phyloP scores from a whole-genome alignment of 345 rosid genomes.

The Citrus medica region DNA sequence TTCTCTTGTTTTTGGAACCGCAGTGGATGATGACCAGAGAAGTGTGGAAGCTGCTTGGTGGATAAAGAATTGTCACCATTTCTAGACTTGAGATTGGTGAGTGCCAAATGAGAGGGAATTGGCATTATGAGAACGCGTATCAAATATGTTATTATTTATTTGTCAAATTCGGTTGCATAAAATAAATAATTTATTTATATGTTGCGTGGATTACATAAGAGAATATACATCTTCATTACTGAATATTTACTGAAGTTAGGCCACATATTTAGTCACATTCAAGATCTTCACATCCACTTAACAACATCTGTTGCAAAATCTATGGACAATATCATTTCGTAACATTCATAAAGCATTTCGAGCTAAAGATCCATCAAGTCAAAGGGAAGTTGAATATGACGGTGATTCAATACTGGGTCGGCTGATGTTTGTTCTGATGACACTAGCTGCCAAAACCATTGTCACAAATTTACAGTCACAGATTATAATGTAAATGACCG shows the following conservation, averaged over 20 bases:
- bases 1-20: slow-evolving; percentile 35
- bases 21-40: slow-evolving; percentile 6
- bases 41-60: slow-evolving; percentile 14
- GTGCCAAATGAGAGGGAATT: slow-evolving; percentile 10
- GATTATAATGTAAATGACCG: neutral
- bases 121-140: neutral
- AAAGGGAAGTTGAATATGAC: neutral
- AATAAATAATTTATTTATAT: no score
- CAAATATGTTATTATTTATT: neutral
- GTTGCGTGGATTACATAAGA: no score
- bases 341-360: neutral
- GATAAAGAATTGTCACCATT: slow-evolving; percentile 35
- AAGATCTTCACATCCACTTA: no score
- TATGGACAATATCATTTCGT: no score
- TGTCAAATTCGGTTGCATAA: no score
- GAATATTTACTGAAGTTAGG: no score
- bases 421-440: neutral
- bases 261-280: no score
- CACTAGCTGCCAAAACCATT: neutral
- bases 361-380: neutral
- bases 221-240: no score
- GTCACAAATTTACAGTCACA: neutral
- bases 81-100: neutral
- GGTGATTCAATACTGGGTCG: neutral
- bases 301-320: no score